Evolutionary conservation across 164 flowering plant species (phyloP).

Genomic region (Magnolia officinalis): DNA sequence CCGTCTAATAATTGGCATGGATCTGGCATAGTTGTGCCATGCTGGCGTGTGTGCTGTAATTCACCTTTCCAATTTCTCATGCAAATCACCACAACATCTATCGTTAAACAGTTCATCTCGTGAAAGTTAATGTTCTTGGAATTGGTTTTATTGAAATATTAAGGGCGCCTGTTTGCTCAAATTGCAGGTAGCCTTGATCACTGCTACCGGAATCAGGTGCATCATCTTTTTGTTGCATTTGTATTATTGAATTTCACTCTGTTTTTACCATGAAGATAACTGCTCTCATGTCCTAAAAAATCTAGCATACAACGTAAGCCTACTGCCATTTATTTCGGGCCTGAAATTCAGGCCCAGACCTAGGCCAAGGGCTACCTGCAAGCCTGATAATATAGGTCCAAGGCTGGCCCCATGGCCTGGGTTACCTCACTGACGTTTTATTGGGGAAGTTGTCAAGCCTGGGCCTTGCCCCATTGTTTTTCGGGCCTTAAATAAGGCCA

Average conservation of each 20-base stretch:
- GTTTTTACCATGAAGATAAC: neutral
- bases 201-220: constrained; percentile 49
- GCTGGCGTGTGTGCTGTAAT: neutral
- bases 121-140: neutral
- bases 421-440: neutral
- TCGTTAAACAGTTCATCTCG: neutral
- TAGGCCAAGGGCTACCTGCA: neutral
- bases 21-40: neutral
- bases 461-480: neutral
- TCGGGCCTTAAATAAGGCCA: neutral
- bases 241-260: neutral
- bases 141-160: neutral
- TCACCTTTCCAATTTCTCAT: neutral
- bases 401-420: neutral
- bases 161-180: neutral
- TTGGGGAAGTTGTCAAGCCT: neutral
- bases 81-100: neutral
- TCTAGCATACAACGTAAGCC: neutral
- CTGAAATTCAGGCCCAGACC: neutral
- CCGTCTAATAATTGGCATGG: neutral
- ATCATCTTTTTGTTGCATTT: neutral
- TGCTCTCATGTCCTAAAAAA: neutral
- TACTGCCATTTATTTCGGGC: neutral
- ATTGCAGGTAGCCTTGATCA: constrained; percentile 47
- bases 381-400: neutral